Evolutionary conservation across 2,329 filamentous ascomycete genomes (phyloP), one percentile per base, ranked within the genome.

Genomic region (Fusarium chuoi): DNA sequence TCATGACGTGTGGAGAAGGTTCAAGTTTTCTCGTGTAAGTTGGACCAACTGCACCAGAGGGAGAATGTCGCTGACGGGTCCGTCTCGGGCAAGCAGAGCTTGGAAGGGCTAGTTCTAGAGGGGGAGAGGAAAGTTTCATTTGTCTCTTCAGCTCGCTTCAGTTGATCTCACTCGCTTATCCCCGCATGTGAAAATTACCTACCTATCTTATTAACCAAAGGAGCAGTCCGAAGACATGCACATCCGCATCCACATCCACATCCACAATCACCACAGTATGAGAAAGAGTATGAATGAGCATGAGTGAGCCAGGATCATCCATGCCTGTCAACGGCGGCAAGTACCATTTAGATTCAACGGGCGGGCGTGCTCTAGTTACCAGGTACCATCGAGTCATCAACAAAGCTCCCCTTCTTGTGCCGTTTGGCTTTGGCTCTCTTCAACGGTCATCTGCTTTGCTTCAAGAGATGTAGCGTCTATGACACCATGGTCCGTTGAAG

Each of bases 41-140:
- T 22, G 24, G 44, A 33, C 36, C 45, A 28, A 18, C 28, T 39
- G 35, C 51, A 54, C 35, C 33, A 39, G 39, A 39, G 48, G n/a
- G 63, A 75, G 68, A 73, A 77, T 72, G 68, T 58, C 65, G 57
- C 36, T 55, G 60, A 68, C 48, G 62, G 65, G 59, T 60, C 36
- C 67, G 70, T 73, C 68, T 76, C 75, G 71, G 70, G 24, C 54
- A 55, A 28, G 26, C 30, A 59, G 55, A 30, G 56, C 46, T 41
- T 36, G 39, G 41, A 52, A 56, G 57, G 60, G 39, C 26, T 59
- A 51, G 22, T 65, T 55, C 28, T 44, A 26, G 39, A 46, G 33
- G 46, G 60, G 55, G 24, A 41, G 20, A 45, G 38, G 20, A 73
- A 74, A 54, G 68, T 72, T 77, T 61, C 45, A 46, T 65, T 39